Evolutionary conservation across 2,329 filamentous ascomycete genomes (phyloP).

Genomic region (Fusarium oxysporum): DNA sequence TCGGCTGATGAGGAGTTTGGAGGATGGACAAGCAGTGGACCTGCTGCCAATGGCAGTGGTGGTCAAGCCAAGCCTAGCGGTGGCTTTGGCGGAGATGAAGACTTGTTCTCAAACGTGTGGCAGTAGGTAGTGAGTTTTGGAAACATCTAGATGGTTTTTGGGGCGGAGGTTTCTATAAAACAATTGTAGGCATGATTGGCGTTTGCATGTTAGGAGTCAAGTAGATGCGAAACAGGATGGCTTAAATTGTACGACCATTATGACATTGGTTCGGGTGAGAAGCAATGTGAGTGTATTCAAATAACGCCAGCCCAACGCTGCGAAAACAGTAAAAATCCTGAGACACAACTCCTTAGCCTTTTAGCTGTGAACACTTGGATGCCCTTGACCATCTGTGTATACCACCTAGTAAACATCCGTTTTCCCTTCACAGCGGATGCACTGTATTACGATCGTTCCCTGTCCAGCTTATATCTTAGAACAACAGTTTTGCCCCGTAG

Average conservation of each 20-base stretch:
- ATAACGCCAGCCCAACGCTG: constrained; percentile 37
- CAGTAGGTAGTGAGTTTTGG: constrained; percentile 62
- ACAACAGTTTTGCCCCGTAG: constrained; percentile 74
- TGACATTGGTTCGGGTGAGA: constrained; percentile 4
- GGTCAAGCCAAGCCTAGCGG: constrained; percentile 63
- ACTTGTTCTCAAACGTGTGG: constrained; percentile 97
- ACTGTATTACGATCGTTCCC: constrained; percentile 4
- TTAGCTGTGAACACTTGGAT: constrained; percentile 2
- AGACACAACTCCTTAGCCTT: constrained; percentile 6
- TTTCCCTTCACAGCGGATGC: background rate
- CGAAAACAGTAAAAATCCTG: constrained; percentile 25
- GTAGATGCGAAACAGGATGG: constrained; percentile 46
- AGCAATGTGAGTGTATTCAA: constrained; percentile 36
- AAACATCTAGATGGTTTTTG: constrained; percentile 25
- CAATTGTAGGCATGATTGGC: constrained; percentile 46
- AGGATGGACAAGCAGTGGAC: constrained; percentile 84
- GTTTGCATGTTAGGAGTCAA: constrained; percentile 51
- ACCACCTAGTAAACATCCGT: background rate
- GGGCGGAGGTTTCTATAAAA: constrained; percentile 40
- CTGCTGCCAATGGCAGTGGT: constrained; percentile 53
- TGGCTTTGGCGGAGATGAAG: constrained; percentile 77
- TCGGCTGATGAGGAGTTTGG: constrained; percentile 95
- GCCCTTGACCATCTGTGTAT: background rate
- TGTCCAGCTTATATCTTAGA: constrained; percentile 53
- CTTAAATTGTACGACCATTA: constrained; percentile 30